These are phyloP conservation scores for Kitagawia praeruptora DNA, from an alignment of 129 eudicot genomes.

Conservation along the genomic window DNA sequence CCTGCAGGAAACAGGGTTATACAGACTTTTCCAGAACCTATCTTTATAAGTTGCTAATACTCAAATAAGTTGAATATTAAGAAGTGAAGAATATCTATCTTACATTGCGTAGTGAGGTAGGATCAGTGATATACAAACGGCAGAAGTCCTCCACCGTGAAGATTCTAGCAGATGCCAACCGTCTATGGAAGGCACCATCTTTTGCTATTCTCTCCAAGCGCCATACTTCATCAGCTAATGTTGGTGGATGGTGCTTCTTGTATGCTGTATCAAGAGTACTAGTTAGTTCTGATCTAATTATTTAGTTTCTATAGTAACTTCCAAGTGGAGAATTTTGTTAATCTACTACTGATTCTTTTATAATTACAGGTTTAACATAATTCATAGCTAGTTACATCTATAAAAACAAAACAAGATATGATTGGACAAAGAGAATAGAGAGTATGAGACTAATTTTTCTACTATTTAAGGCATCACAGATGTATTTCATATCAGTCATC, in stretches of 20 bases:
- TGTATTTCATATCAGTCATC: not conserved
- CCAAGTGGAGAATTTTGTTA: not conserved
- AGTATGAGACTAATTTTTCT: not conserved
- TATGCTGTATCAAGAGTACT: constrained; percentile 41
- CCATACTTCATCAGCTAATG: constrained; percentile 65
- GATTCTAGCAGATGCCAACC: constrained; percentile 28
- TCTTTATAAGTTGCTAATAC: not conserved
- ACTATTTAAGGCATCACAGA: not conserved
- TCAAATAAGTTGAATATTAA: constrained; percentile 1
- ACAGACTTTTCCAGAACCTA: not conserved
- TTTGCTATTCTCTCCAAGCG: constrained; percentile 67
- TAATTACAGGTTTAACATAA: too few relatives aligned
- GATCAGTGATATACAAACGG: constrained; percentile 34
- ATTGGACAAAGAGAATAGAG: not conserved
- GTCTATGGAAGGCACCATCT: constrained; percentile 55
- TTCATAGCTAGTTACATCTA: not conserved
- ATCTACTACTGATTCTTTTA: not conserved
- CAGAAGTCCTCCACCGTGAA: constrained; percentile 45
- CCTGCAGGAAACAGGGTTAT: constrained; percentile 25
- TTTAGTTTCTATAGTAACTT: too few relatives aligned
- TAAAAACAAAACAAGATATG: not conserved
- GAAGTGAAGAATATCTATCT: not conserved
- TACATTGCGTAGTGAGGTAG: constrained; percentile 43
- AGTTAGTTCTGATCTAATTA: not conserved
- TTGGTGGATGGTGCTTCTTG: constrained; percentile 71